Evolutionary conservation across 805 yeast species (phyloP), one percentile per base, ranked within the genome.

Genomic region (Suhomyces sp.): DNA sequence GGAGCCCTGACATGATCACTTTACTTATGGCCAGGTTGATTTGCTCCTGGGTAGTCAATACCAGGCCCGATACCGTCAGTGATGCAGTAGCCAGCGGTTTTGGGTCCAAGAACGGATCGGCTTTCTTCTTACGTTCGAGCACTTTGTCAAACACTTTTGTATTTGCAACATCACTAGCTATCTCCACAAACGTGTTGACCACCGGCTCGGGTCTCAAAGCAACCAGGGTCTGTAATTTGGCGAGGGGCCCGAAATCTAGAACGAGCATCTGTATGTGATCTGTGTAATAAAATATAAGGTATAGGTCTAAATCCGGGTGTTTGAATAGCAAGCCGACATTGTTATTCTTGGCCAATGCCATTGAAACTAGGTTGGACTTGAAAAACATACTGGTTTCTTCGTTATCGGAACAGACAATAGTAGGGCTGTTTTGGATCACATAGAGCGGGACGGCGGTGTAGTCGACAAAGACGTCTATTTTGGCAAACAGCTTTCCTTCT

Each of bases 1-100:
- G 62, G 19, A 75, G 60, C 7, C 78, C 79, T 15, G 77, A 71
- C n/a, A 69, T 60, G 13, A 73, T 65, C 8, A 73, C 57, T 52
- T 71, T 68, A 49, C 61, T 66, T 22, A 73, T 58, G 12, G 70
- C 68, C 52, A 60, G 69, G 46, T 67, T 60, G 35, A 70, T 59
- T 46, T 73, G 74, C 24, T 68, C 74, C 44, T 41, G 52, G 31
- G 53, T 17, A 22, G 58, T 15, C 55, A 48, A 54, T 33, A 52
- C 50, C 43, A 47, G 52, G 17, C 20, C 31, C 8, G 48, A 37
- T 13, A 15, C 50, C 33, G 44, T 48, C 6, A 4, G 41, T 3
- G 45, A 19, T 25, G 19, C n/a, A 15, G 43, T 15, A 19, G 44
- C 13, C 12, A 43, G 5, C 7, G 48, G 19, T 17, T 43, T 20